Percentiles rank a stretch among this genome's conserved stretches.
Evolutionary conservation across 805 yeast species (phyloP).

Genomic region (Sugiyamaella smithiae): DNA sequence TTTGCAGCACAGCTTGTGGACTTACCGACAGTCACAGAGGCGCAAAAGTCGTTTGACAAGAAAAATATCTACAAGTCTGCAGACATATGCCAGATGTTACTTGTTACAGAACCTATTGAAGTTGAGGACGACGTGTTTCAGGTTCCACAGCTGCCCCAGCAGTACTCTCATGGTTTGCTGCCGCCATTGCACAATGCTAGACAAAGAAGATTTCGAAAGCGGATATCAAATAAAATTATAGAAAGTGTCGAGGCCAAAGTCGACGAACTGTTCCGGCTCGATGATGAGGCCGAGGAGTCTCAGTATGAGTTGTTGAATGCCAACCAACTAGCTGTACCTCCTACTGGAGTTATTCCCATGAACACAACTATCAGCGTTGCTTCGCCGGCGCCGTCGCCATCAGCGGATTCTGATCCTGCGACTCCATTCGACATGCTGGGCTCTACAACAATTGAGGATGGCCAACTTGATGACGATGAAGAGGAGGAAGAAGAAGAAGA

Average conservation of each 20-base stretch:
- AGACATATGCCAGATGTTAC: slow-evolving; percentile 80
- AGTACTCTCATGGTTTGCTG: slow-evolving; percentile 73
- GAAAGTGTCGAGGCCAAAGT: slow-evolving; percentile 78
- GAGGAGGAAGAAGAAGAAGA: slow-evolving; percentile 49
- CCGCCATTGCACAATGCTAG: slow-evolving; percentile 73
- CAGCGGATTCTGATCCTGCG: slow-evolving; percentile 15
- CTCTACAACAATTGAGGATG: slow-evolving; percentile 32
- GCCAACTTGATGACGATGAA: slow-evolving; percentile 36
- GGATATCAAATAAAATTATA: slow-evolving; percentile 66
- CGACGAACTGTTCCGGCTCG: slow-evolving; percentile 68
- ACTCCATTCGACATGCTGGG: slow-evolving; percentile 35
- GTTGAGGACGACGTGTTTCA: slow-evolving; percentile 43
- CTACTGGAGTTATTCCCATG: slow-evolving; percentile 13
- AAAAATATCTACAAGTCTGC: slow-evolving; percentile 84
- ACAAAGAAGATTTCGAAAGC: slow-evolving; percentile 66
- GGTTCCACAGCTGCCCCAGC: slow-evolving; percentile 21
- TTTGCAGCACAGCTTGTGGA: slow-evolving; percentile 87
- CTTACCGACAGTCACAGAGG: slow-evolving; percentile 82
- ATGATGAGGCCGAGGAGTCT: slow-evolving; percentile 79
- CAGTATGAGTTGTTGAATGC: slow-evolving; percentile 66
- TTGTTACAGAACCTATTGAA: slow-evolving; percentile 60
- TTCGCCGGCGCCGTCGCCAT: slow-evolving; percentile 12
- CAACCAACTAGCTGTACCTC: background rate
- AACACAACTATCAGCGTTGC: slow-evolving; percentile 21
- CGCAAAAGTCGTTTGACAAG: slow-evolving; percentile 82